phyloP scores from a whole-genome alignment of 176 grass and related monocot genomes.

The barley (Hordeum vulgare) region MorexV3_pseudomolecules_assembly NC_058524.1:175604720-175605219 shows the following conservation, averaged over 20 bases:
- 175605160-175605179: constrained; percentile 43
- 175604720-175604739: constrained; percentile 29
- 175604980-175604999: not conserved
- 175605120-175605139: constrained; percentile 58
- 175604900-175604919: not conserved
- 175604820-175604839: constrained; percentile 31
- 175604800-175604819: constrained; percentile 12
- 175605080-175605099: constrained; percentile 55
- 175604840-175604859: constrained; percentile 29
- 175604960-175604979: not conserved
- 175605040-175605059: constrained; percentile 36
- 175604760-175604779: constrained; percentile 25
- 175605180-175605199: constrained; percentile 39
- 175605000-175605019: constrained; percentile 67
- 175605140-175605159: constrained; percentile 32
- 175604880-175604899: not conserved
- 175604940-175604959: not conserved
- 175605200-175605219: constrained; percentile 20
- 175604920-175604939: constrained; percentile 12
- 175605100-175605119: constrained; percentile 87
- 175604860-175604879: constrained; percentile 5
- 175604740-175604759: not conserved
- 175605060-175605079: constrained; percentile 16
- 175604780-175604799: constrained; percentile 18
- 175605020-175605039: constrained; percentile 40